phyloP scores from a whole-genome alignment of 78 protist genomes.

The Dictyostelium capitatum region DNA sequence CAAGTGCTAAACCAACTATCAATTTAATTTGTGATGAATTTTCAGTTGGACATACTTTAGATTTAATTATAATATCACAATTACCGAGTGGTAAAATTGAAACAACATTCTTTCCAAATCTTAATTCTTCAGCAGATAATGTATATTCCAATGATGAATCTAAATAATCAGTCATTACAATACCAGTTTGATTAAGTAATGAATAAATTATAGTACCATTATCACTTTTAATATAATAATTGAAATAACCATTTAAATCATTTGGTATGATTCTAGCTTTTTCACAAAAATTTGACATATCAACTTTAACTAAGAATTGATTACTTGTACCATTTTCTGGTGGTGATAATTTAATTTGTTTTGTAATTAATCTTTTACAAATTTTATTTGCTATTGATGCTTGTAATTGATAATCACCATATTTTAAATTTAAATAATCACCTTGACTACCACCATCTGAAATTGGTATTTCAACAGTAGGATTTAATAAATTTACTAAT shows the following conservation, averaged over 20 bases:
- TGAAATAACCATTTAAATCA: not conserved
- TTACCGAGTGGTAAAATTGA: not conserved
- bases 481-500: not conserved
- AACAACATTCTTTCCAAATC: not conserved
- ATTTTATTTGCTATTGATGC: not conserved
- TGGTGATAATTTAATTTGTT: not conserved
- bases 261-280: not conserved
- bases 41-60: not conserved
- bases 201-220: not conserved
- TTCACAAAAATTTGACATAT: not conserved
- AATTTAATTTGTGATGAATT: conserved; percentile 4
- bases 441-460: not conserved
- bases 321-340: not conserved
- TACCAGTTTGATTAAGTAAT: not conserved
- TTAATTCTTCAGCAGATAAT: not conserved
- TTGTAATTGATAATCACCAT: not conserved
- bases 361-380: not conserved
- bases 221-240: not conserved
- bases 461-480: not conserved
- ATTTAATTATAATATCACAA: not conserved
- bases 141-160: not conserved
- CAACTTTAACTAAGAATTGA: not conserved
- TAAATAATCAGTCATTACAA: not conserved
- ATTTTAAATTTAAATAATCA: not conserved
- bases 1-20: not conserved